These are phyloP conservation scores for Ceratobasidium sp. DNA, from an alignment of 1,284 basidiomycete species.

Conservation along the genomic window DNA sequence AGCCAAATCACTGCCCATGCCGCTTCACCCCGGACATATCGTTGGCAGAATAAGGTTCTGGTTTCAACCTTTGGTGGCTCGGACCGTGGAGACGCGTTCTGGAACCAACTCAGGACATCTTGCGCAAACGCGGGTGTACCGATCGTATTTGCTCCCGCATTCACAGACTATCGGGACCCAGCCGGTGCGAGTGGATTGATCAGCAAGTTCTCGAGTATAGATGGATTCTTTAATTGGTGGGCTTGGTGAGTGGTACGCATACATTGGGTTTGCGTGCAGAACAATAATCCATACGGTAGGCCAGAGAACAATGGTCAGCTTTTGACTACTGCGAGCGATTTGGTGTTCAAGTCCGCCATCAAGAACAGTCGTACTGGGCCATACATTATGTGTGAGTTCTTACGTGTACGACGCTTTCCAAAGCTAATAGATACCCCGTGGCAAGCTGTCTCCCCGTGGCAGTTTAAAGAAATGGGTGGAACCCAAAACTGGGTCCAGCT, in stretches of 20 bases:
- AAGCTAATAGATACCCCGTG: background rate
- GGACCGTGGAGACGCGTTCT: constrained; percentile 47
- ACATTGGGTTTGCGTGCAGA: background rate
- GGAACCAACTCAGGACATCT: constrained; percentile 45
- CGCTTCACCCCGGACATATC: constrained; percentile 44
- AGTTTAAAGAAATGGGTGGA: constrained; percentile 54
- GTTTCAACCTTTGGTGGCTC: constrained; percentile 49
- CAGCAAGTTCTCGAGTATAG: constrained; percentile 48
- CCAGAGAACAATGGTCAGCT: constrained; percentile 46
- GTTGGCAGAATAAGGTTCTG: constrained; percentile 47
- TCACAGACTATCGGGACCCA: constrained; percentile 48
- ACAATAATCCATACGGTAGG: constrained; percentile 39
- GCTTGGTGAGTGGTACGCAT: constrained; percentile 45
- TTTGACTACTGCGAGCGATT: constrained; percentile 48
- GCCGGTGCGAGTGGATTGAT: constrained; percentile 44
- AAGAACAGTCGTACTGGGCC: constrained; percentile 45
- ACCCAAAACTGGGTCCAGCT: constrained; percentile 51
- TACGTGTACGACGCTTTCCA: constrained; percentile 42
- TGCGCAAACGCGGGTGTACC: constrained; percentile 46
- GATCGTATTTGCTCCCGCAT: constrained; percentile 48
- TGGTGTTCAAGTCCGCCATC: constrained; percentile 44
- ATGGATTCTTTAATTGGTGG: constrained; percentile 53
- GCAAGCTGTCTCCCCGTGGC: constrained; percentile 54
- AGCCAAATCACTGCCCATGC: constrained; percentile 43
- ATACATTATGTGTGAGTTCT: constrained; percentile 50